phyloP scores from a whole-genome alignment of 2,329 filamentous ascomycete genomes.

The Trichoderma afroharzianum region DNA sequence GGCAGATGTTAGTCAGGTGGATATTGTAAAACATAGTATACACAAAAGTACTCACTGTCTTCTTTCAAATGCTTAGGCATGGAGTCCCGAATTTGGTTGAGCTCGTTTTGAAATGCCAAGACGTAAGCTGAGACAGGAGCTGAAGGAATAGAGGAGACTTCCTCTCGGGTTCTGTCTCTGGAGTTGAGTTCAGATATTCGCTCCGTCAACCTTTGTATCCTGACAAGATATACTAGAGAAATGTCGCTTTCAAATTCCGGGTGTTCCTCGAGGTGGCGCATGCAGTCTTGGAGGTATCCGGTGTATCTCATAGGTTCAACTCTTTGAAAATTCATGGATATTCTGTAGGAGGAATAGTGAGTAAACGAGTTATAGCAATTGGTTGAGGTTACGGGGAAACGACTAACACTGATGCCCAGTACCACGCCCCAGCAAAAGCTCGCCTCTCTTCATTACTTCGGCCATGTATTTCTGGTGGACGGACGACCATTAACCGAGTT shows the following conservation, averaged over 20 bases:
- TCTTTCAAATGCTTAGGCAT: slow-evolving; percentile 35
- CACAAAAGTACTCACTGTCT: slow-evolving; percentile 34
- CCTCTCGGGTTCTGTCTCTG: slow-evolving; percentile 34
- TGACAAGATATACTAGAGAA: slow-evolving; percentile 44
- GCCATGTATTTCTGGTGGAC: slow-evolving; percentile 35
- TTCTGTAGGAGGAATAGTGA: slow-evolving; percentile 25
- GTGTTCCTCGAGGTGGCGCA: slow-evolving; percentile 41
- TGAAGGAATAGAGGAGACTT: slow-evolving; percentile 33
- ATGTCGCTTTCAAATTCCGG: slow-evolving; percentile 46
- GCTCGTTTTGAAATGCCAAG: slow-evolving; percentile 43
- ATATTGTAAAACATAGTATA: not conserved
- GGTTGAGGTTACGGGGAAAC: not conserved
- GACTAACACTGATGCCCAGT: slow-evolving; percentile 49
- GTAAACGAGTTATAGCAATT: not conserved
- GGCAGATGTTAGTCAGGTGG: not conserved
- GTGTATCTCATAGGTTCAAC: slow-evolving; percentile 50
- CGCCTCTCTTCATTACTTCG: slow-evolving; percentile 51
- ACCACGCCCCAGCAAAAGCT: slow-evolving; percentile 52
- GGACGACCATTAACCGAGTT: slow-evolving; percentile 40
- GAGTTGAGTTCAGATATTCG: slow-evolving; percentile 43
- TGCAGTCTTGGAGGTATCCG: slow-evolving; percentile 49
- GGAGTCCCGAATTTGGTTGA: slow-evolving; percentile 38
- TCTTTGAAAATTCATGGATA: slow-evolving; percentile 41
- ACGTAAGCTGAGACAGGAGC: slow-evolving; percentile 45
- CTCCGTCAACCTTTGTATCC: slow-evolving; percentile 48